Conservation (phyloP, 352 stramenopile species). For the Phytophthora tentaculata region DNA sequence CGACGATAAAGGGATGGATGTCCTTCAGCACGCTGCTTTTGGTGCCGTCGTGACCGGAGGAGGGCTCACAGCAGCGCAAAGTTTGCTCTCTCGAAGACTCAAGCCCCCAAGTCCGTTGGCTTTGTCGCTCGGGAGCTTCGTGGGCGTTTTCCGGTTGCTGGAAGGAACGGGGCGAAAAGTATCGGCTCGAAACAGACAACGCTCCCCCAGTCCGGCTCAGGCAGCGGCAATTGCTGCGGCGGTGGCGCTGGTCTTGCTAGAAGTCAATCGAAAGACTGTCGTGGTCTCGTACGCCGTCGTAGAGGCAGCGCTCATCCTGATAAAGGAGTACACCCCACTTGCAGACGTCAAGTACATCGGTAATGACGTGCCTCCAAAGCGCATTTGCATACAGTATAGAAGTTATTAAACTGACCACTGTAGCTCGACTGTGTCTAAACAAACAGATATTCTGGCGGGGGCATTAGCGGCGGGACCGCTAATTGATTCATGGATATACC, state of each 20-base stretch:
- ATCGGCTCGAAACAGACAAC: constrained; percentile 18
- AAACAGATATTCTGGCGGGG: constrained; percentile 51
- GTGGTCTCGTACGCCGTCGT: constrained; percentile 60
- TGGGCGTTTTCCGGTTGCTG: constrained; percentile 64
- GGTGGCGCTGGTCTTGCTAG: constrained; percentile 51
- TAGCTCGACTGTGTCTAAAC: constrained; percentile 1
- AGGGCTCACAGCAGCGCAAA: constrained; percentile 42
- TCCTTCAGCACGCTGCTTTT: constrained; percentile 45
- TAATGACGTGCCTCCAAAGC: constrained; percentile 19
- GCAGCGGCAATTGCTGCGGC: constrained; percentile 45
- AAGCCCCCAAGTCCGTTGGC: constrained; percentile 52
- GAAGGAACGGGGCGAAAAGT: constrained; percentile 39
- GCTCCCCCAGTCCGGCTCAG: constrained; percentile 30
- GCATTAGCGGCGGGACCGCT: constrained; percentile 46
- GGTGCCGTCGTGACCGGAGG: constrained; percentile 46
- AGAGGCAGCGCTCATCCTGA: constrained; percentile 49
- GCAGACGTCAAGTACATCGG: constrained; percentile 55
- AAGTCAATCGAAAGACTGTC: constrained; percentile 52
- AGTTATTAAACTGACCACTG: not conserved
- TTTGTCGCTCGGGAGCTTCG: constrained; percentile 58
- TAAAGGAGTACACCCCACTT: constrained; percentile 38
- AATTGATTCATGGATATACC: constrained; percentile 74
- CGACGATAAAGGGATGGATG: constrained; percentile 41
- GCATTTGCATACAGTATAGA: too few species aligned
- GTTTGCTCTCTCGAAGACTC: constrained; percentile 47